Evolutionary conservation across 495 filamentous ascomycete genomes (phyloP).

Genomic region (Hypomontagnella monticulosa): DNA sequence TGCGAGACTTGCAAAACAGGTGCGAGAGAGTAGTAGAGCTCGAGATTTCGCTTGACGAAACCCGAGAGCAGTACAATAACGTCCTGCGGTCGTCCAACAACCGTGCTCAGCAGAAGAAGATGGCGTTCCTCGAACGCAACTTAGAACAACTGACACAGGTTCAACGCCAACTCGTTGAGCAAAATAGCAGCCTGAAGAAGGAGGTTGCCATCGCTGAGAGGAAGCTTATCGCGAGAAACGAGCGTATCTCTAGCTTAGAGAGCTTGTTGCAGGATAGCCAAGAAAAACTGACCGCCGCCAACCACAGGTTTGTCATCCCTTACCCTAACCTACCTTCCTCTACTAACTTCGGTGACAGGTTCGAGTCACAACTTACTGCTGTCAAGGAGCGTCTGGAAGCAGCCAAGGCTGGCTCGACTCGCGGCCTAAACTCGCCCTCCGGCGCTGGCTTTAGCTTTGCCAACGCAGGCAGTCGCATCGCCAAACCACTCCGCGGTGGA

Average conservation of each 20-base stretch:
- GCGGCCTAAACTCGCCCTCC: slow-evolving; percentile 73
- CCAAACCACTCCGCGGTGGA: slow-evolving; percentile 94
- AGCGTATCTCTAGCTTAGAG: slow-evolving; percentile 94
- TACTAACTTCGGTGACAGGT: slow-evolving; percentile 63
- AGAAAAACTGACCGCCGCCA: slow-evolving; percentile 94
- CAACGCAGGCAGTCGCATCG: slow-evolving; percentile 81
- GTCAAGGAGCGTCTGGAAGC: slow-evolving; percentile 98
- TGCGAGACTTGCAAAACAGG: slow-evolving; percentile 97
- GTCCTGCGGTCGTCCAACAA: slow-evolving; percentile 95
- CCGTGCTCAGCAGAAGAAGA: slow-evolving; percentile 99
- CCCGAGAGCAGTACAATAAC: slow-evolving; percentile 98
- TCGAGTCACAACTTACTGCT: slow-evolving; percentile 94
- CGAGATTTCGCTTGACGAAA: slow-evolving; percentile 95
- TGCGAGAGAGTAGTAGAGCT: slow-evolving; percentile 98
- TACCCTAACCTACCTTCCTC: background rate
- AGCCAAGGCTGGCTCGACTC: slow-evolving; percentile 87
- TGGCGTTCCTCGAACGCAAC: slow-evolving; percentile 98
- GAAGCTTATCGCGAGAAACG: slow-evolving; percentile 94
- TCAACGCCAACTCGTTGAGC: slow-evolving; percentile 95
- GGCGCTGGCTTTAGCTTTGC: slow-evolving; percentile 78
- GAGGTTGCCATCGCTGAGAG: slow-evolving; percentile 98
- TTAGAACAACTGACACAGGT: slow-evolving; percentile 97
- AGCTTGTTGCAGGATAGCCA: slow-evolving; percentile 93
- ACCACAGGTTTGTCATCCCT: slow-evolving; percentile 80
- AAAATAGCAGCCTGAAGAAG: slow-evolving; percentile 96